Evolutionary conservation across 1,139 yeast genomes (phyloP), one percentile per base, ranked within the genome.

Genomic region (Entelexis sorbosivorans): DNA sequence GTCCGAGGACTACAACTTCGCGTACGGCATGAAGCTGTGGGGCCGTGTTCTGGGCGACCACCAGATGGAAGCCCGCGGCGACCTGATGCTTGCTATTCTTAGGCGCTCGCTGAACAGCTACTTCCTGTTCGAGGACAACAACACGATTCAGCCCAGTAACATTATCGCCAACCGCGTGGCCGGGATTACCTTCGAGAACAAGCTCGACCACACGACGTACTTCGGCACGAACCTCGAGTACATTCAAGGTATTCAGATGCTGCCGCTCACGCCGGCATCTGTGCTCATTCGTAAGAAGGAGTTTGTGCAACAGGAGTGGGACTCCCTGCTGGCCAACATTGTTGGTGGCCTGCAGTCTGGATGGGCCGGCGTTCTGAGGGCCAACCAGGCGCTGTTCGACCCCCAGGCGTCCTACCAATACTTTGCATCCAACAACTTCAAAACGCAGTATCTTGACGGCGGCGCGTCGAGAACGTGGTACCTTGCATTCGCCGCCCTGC

Each of bases 391-490:
- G 0, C 69, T 89, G 43, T 74, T 69, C 59, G 87, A 89, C 64
- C 85, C 97, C 0, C 56, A 63, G 46, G 53, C 74, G 0, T 75
- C 96, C 0, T 88, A 81, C 68, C 62, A 71, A 1, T 89, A 82
- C 69, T 91, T 91, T 67, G 68, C 81, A 7, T 67, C 74, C 20
- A 60, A 70, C 10, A 60, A 63, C 47, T 86, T 81, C 68, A 26
- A 35, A 34, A 32, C 50, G 10, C 19, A 63, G 11, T 79, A 76
- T 69, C 74, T 91, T 55, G 97, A 91, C 63, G 79, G 79, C 53
- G 98, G 98, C 2, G 94, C 87, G 72, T 82, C 95, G 58, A 70
- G 81, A 61, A 84, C 96, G 0, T 89, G 97, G 96, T 77, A 88
- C 48, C 70, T 88, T 59, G 84, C 96, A 0, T 87, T 77, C 62